Percentiles rank a stretch among this genome's conserved stretches.
phyloP scores from a whole-genome alignment of 2,329 filamentous ascomycete genomes.

The Colletotrichum ledebouriae region DNA sequence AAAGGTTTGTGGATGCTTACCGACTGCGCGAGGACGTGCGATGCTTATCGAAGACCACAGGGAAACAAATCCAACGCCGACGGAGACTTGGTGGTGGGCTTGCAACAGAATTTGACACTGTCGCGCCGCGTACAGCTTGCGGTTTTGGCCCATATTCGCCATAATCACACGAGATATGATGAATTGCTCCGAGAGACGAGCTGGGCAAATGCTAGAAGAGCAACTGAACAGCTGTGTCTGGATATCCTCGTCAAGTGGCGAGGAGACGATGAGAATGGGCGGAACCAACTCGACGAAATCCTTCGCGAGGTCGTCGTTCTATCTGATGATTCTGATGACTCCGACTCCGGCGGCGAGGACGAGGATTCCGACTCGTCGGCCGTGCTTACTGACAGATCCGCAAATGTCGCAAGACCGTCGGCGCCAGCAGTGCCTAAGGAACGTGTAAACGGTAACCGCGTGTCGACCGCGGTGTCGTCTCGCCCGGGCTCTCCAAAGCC shows the following conservation, averaged over 20 bases:
- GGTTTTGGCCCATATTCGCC: constrained; percentile 75
- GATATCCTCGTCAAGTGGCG: constrained; percentile 79
- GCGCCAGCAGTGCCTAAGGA: constrained; percentile 19
- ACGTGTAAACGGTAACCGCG: constrained; percentile 18
- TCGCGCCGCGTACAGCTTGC: constrained; percentile 75
- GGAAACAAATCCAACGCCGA: constrained; percentile 65
- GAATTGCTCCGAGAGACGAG: constrained; percentile 68
- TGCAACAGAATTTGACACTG: constrained; percentile 67
- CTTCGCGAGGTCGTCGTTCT: constrained; percentile 76
- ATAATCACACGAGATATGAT: constrained; percentile 77
- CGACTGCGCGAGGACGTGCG: neutral
- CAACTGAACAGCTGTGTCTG: constrained; percentile 71
- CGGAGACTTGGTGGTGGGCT: constrained; percentile 69
- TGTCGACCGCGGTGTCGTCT: constrained; percentile 28
- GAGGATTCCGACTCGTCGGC: constrained; percentile 50
- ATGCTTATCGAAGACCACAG: constrained; percentile 51
- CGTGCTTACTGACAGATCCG: constrained; percentile 42
- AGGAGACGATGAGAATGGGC: constrained; percentile 77
- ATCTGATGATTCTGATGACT: constrained; percentile 65
- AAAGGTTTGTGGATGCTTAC: constrained; percentile 60
- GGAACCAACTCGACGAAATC: constrained; percentile 76
- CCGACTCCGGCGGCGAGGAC: constrained; percentile 52
- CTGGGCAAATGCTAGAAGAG: constrained; percentile 72
- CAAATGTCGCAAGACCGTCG: constrained; percentile 13
- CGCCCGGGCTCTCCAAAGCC: constrained; percentile 32